phyloP scores from a whole-genome alignment of 2,329 filamentous ascomycete genomes.

The Ophiostoma tasmaniense region DNA sequence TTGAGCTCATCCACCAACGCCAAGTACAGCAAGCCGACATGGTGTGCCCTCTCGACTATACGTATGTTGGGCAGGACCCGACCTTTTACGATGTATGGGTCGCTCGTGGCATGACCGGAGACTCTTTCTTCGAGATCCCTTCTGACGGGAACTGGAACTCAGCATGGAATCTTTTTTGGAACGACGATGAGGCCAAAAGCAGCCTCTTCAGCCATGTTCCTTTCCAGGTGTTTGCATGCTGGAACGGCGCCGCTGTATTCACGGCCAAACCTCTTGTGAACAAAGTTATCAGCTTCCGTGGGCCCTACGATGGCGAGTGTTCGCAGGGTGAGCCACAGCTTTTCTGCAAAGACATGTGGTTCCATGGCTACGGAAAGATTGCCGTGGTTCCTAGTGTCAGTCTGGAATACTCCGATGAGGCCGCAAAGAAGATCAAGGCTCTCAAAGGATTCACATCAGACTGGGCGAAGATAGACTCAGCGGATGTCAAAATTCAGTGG shows the following conservation, averaged over 20 bases:
- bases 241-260: conserved; percentile 49
- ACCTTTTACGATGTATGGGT: conserved; percentile 53
- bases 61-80: conserved; percentile 32
- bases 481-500: conserved; percentile 35
- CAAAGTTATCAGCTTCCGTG: conserved; percentile 13
- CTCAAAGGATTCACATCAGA: conserved; percentile 41
- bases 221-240: conserved; percentile 50
- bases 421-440: conserved; percentile 38
- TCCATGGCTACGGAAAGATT: conserved; percentile 40
- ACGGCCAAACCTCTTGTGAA: conserved; percentile 38
- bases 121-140: conserved; percentile 47
- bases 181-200: conserved; percentile 31
- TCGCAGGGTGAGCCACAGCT: conserved; percentile 46
- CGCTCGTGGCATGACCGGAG: conserved; percentile 42
- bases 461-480: conserved; percentile 26
- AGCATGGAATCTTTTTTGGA: conserved; percentile 46
- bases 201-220: conserved; percentile 34
- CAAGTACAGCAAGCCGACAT: conserved; percentile 41
- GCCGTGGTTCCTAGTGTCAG: conserved; percentile 49
- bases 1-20: conserved; percentile 47
- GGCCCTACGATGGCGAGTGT: conserved; percentile 35
- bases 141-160: conserved; percentile 40
- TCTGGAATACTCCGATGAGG: conserved; percentile 44
- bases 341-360: conserved; percentile 51
- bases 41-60: conserved; percentile 54